Percentiles rank a stretch among this genome's conserved stretches.
phyloP scores from a whole-genome alignment of 352 stramenopile genomes.

The Phytopythium ostracodes region DNA sequence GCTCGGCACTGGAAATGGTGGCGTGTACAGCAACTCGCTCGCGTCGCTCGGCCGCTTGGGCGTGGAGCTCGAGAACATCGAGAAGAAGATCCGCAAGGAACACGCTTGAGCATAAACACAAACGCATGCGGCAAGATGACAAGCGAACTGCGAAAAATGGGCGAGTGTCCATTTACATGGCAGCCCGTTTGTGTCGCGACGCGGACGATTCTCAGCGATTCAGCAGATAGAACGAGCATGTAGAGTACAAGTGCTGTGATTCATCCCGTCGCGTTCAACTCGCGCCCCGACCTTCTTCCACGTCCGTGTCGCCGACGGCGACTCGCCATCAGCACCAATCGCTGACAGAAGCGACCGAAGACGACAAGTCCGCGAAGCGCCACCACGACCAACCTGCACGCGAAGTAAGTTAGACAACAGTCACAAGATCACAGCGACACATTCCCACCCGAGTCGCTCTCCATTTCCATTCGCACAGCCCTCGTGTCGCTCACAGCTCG shows the following conservation, averaged over 20 bases:
- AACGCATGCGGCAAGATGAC: neutral
- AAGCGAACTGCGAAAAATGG: neutral
- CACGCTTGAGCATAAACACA: neutral
- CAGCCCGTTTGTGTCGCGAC: neutral
- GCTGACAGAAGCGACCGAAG: neutral
- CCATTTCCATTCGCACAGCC: neutral
- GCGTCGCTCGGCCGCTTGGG: constrained; percentile 53
- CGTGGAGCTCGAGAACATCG: constrained; percentile 64
- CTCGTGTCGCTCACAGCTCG: constrained; percentile 17
- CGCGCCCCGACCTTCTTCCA: neutral
- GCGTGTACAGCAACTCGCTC: constrained; percentile 44
- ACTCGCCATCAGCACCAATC: neutral
- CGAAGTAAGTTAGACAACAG: neutral
- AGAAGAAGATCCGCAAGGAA: constrained; percentile 48
- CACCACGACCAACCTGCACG: too few species aligned
- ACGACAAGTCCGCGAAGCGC: neutral
- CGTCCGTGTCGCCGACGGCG: too few species aligned
- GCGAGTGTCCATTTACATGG: neutral
- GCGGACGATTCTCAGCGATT: neutral
- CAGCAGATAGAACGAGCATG: constrained; percentile 2
- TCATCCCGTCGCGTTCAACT: neutral
- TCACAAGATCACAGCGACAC: neutral
- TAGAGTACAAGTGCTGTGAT: constrained; percentile 1
- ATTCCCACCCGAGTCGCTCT: neutral
- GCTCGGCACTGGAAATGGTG: constrained; percentile 15